phyloP scores from a whole-genome alignment of 1,284 basidiomycete species.

The Malassezia restricta region DNA sequence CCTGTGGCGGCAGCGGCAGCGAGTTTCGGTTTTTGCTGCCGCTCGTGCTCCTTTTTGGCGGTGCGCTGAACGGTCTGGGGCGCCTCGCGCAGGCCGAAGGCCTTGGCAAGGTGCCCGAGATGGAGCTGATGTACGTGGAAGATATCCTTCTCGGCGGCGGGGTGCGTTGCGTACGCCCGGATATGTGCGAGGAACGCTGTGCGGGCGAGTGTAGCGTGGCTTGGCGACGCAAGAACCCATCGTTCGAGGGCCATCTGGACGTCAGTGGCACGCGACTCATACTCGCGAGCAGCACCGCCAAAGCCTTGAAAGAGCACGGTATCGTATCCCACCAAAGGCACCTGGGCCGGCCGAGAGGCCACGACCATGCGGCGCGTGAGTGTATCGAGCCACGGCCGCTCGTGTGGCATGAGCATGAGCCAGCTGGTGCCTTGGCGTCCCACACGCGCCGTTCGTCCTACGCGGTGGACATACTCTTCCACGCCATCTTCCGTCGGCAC shows the following conservation, averaged over 20 bases:
- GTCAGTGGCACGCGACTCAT: conserved; percentile 81
- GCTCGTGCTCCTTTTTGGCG: conserved; percentile 14
- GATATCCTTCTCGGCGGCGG: conserved; percentile 81
- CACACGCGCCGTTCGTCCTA: conserved; percentile 90
- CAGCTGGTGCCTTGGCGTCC: conserved; percentile 79
- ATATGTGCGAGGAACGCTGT: conserved; percentile 83
- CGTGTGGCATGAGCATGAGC: conserved; percentile 77
- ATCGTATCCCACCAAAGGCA: conserved; percentile 17
- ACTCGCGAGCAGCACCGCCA: conserved; percentile 59
- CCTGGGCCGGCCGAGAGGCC: conserved; percentile 8
- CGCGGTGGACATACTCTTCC: conserved; percentile 91
- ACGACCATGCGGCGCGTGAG: conserved; percentile 62
- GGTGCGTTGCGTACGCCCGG: conserved; percentile 94
- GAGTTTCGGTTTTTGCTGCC: conserved; percentile 5
- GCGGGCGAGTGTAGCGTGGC: conserved; percentile 68
- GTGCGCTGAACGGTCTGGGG: conserved; percentile 56
- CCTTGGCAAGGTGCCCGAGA: conserved; percentile 88
- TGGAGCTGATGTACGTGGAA: conserved; percentile 90
- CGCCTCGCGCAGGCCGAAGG: conserved; percentile 86
- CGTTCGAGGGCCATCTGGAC: conserved; percentile 89
- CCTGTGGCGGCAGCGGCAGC: no score
- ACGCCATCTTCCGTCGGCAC: conserved; percentile 92
- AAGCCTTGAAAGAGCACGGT: conserved; percentile 56
- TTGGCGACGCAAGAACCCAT: conserved; percentile 67
- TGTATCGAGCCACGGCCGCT: conserved; percentile 77